Evolutionary conservation across 768 basidiomycete species (phyloP).

Genomic region (Roridomyces roridus): DNA sequence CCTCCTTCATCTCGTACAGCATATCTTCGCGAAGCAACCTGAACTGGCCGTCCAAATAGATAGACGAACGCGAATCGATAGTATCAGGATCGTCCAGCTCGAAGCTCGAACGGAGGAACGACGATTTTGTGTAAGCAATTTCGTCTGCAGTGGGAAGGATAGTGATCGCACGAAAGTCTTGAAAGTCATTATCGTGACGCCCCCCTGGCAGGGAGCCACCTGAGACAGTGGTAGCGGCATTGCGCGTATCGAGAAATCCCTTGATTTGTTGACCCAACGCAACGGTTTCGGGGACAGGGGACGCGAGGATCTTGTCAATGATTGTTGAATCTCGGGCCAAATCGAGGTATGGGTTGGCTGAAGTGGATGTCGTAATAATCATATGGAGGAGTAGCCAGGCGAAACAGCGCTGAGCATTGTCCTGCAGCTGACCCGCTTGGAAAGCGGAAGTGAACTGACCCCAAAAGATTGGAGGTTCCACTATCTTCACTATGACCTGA

Average conservation of each 20-base stretch:
- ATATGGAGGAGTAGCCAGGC: neutral
- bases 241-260: conserved; percentile 38
- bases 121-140: conserved; percentile 44
- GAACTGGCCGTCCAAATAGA: conserved; percentile 64
- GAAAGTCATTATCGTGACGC: conserved; percentile 72
- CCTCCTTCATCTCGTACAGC: conserved; percentile 62
- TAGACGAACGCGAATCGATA: conserved; percentile 37
- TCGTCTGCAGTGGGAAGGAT: conserved; percentile 70
- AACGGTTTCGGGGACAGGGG: neutral
- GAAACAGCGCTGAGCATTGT: conserved; percentile 35
- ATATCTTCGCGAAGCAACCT: conserved; percentile 69
- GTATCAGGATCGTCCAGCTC: conserved; percentile 46
- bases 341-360: conserved; percentile 1
- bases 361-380: neutral
- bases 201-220: conserved; percentile 57
- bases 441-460: conserved; percentile 42
- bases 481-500: conserved; percentile 44
- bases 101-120: conserved; percentile 58
- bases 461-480: conserved; percentile 62
- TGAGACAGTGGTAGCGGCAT: conserved; percentile 23
- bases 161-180: conserved; percentile 62
- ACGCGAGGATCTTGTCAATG: neutral
- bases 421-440: conserved; percentile 35
- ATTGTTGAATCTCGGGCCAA: neutral
- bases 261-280: conserved; percentile 38